A percentile compares a stretch with the other conserved stretches of the same genome.
phyloP scores from a whole-genome alignment of 495 filamentous ascomycete genomes.

The Talaromyces adpressus region DNA sequence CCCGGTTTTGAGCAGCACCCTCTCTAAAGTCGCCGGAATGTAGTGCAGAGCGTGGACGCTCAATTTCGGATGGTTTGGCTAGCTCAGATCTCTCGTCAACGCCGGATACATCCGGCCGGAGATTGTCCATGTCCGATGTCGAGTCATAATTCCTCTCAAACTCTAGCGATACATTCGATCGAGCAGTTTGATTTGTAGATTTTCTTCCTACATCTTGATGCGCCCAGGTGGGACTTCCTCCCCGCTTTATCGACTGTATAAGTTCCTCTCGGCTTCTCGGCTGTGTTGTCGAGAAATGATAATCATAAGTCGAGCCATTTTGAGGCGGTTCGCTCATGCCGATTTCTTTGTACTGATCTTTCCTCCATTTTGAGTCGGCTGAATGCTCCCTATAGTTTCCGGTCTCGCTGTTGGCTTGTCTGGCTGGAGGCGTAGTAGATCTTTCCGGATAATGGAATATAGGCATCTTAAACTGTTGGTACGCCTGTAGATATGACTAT shows the following conservation, averaged over 20 bases:
- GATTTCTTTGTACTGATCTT: slow-evolving; percentile 5
- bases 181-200: not conserved
- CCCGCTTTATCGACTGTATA: slow-evolving; percentile 77
- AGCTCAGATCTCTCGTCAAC: slow-evolving; percentile 17
- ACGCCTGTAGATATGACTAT: not conserved
- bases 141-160: not conserved
- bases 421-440: not conserved
- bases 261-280: slow-evolving; percentile 61
- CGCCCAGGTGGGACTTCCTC: slow-evolving; percentile 13
- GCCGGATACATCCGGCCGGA: not conserved
- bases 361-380: slow-evolving; percentile 2
- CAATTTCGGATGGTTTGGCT: slow-evolving; percentile 51
- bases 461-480: slow-evolving; percentile 42
- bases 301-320: slow-evolving; percentile 5
- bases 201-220: not conserved
- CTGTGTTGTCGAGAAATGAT: slow-evolving; percentile 16
- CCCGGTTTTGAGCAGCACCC: slow-evolving; percentile 30
- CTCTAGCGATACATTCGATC: not conserved
- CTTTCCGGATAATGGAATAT: slow-evolving; percentile 43
- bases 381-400: not conserved
- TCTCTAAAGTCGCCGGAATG: slow-evolving; percentile 85
- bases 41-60: slow-evolving; percentile 78
- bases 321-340: slow-evolving; percentile 8
- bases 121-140: not conserved
- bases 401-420: not conserved